These are phyloP conservation scores for Aspergillus caelatus DNA, from an alignment of 2,329 filamentous ascomycete species.

Conservation along the genomic window DNA sequence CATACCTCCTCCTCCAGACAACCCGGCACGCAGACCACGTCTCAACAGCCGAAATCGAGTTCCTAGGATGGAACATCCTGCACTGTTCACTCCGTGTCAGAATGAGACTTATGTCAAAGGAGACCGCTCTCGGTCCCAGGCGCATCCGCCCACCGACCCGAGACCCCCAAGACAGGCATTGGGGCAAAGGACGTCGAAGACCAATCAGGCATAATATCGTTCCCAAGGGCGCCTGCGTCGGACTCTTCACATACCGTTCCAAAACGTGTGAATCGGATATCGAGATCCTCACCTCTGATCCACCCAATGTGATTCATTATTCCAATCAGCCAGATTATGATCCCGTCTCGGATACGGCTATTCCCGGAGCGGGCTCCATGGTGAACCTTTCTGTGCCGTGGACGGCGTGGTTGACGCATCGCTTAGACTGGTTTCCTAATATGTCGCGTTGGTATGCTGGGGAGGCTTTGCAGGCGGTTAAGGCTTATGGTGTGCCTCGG, in stretches of 20 bases:
- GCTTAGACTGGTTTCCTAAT: slow-evolving; percentile 44
- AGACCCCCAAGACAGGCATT: background rate
- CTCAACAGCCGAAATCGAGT: slow-evolving; percentile 54
- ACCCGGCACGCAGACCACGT: slow-evolving; percentile 47
- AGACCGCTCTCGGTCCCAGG: background rate
- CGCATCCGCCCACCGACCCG: background rate
- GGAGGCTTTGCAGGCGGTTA: slow-evolving; percentile 31
- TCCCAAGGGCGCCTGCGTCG: slow-evolving; percentile 50
- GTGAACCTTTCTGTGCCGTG: slow-evolving; percentile 37
- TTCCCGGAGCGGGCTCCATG: slow-evolving; percentile 37
- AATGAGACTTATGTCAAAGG: slow-evolving; percentile 43
- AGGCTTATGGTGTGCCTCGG: slow-evolving; percentile 40
- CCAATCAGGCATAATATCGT: background rate
- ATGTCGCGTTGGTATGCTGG: slow-evolving; percentile 44
- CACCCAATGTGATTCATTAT: slow-evolving; percentile 45
- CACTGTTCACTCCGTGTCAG: slow-evolving; percentile 53
- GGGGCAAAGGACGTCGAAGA: background rate
- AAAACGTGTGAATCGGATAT: slow-evolving; percentile 55
- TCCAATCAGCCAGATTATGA: slow-evolving; percentile 49
- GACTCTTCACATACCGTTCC: slow-evolving; percentile 55
- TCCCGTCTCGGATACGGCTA: slow-evolving; percentile 32
- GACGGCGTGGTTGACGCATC: slow-evolving; percentile 45
- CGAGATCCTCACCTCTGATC: slow-evolving; percentile 55
- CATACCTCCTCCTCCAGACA: slow-evolving; percentile 53
- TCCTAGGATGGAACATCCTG: slow-evolving; percentile 46